These are phyloP conservation scores for Trichosporon sp. DNA, from an alignment of 1,284 basidiomycete genomes.

Conservation along the genomic window DNA sequence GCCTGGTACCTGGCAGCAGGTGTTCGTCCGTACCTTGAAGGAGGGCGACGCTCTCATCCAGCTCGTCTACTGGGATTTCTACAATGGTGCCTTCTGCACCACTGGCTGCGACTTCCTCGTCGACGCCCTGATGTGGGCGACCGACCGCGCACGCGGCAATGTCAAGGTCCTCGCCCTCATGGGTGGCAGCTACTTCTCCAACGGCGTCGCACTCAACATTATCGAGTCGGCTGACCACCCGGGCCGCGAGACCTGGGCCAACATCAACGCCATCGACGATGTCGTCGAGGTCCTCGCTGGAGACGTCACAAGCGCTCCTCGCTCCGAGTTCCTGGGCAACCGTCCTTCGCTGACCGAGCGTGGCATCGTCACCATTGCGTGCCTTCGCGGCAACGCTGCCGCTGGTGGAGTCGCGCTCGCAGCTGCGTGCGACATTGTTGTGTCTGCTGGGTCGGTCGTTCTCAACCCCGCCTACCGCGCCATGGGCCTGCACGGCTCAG, in stretches of 20 bases:
- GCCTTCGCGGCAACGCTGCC: constrained; percentile 50
- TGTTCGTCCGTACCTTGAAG: constrained; percentile 46
- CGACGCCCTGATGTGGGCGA: constrained; percentile 44
- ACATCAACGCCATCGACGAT: constrained; percentile 51
- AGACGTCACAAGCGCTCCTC: constrained; percentile 24
- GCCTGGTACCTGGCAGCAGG: constrained; percentile 48
- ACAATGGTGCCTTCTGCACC: constrained; percentile 51
- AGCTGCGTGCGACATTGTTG: constrained; percentile 48
- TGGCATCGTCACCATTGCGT: constrained; percentile 49
- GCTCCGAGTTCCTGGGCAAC: constrained; percentile 35
- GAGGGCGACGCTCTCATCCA: constrained; percentile 35
- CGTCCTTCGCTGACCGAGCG: constrained; percentile 41
- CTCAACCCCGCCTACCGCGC: constrained; percentile 51
- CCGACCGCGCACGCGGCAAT: constrained; percentile 33
- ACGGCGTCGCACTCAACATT: constrained; percentile 52
- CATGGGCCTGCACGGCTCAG: constrained; percentile 49
- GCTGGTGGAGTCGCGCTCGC: constrained; percentile 52
- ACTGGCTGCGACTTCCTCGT: constrained; percentile 47
- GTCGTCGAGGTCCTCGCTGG: constrained; percentile 44
- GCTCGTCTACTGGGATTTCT: constrained; percentile 51
- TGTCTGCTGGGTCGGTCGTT: constrained; percentile 45
- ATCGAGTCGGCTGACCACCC: constrained; percentile 48
- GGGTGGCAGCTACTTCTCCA: constrained; percentile 50
- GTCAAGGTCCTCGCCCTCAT: constrained; percentile 48
- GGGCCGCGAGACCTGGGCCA: constrained; percentile 49